A percentile compares a stretch with the other conserved stretches of the same genome.
Evolutionary conservation across 2,329 filamentous ascomycete genomes (phyloP).

Genomic region (Penicillium sclerotiorum): DNA sequence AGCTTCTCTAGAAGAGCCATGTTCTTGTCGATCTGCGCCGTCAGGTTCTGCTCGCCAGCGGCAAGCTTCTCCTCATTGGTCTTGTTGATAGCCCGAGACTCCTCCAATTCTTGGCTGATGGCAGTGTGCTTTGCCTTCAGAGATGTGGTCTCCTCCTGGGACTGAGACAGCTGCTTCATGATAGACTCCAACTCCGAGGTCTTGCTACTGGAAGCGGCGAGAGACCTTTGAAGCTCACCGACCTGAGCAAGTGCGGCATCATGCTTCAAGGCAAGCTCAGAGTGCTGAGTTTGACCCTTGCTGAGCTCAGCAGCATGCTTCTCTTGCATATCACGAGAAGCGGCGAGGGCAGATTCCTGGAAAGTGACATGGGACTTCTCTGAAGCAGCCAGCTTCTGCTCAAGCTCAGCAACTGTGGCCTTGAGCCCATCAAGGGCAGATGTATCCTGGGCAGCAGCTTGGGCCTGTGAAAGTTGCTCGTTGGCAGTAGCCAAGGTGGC

Average conservation of each 20-base stretch:
- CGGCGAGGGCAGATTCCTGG: conserved; percentile 43
- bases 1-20: conserved; percentile 43
- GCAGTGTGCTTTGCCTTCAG: conserved; percentile 35
- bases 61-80: conserved; percentile 37
- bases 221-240: conserved; percentile 80
- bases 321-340: conserved; percentile 26
- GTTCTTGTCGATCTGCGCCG: conserved; percentile 46
- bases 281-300: conserved; percentile 45
- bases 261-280: conserved; percentile 47
- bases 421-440: conserved; percentile 42
- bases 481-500: conserved; percentile 34
- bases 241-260: conserved; percentile 55
- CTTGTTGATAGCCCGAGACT: conserved; percentile 31
- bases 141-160: conserved; percentile 36
- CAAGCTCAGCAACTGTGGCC: conserved; percentile 54
- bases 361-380: conserved; percentile 44
- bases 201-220: conserved; percentile 75
- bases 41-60: conserved; percentile 39
- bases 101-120: conserved; percentile 35
- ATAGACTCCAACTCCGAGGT: conserved; percentile 68
- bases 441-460: conserved; percentile 40
- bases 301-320: conserved; percentile 51
- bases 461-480: conserved; percentile 39
- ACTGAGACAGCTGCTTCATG: conserved; percentile 53
- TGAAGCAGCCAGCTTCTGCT: conserved; percentile 65